Conservation (phyloP, 202 grass and related monocot genomes). For the Panicum virgatum region DNA sequence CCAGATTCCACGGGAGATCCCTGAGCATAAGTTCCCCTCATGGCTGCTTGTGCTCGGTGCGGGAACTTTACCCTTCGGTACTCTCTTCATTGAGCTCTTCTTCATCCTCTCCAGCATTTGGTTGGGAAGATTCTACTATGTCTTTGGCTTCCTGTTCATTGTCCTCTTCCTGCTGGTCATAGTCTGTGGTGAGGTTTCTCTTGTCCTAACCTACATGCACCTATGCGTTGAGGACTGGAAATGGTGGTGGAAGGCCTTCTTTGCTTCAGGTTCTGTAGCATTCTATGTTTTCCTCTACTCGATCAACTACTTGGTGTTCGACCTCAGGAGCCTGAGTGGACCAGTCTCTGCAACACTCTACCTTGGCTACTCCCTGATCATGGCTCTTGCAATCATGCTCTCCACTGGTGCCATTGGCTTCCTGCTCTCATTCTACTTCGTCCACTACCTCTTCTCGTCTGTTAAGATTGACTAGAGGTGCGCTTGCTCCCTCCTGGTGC, state of each 20-base stretch:
- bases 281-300: conserved; percentile 92
- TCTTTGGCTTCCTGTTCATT: conserved; percentile 86
- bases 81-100: conserved; percentile 93
- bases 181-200: conserved; percentile 81
- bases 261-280: conserved; percentile 80
- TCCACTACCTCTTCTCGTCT: conserved; percentile 95
- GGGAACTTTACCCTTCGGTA: conserved; percentile 83
- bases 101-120: conserved; percentile 94
- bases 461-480: conserved; percentile 85
- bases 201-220: conserved; percentile 91
- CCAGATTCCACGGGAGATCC: conserved; percentile 90
- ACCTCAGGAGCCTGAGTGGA: conserved; percentile 83
- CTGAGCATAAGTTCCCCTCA: conserved; percentile 69
- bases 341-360: conserved; percentile 78
- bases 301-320: conserved; percentile 84
- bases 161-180: conserved; percentile 75
- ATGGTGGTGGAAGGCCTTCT: conserved; percentile 98
- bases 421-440: conserved; percentile 79
- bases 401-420: conserved; percentile 82
- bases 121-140: conserved; percentile 83
- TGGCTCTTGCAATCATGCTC: conserved; percentile 79
- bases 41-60: conserved; percentile 91
- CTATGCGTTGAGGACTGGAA: conserved; percentile 92
- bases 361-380: conserved; percentile 84
- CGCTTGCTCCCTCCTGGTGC: neutral